Base-by-base conservation (phyloP, 2,329 filamentous ascomycete genomes). In the Didymella segeticola region DNA sequence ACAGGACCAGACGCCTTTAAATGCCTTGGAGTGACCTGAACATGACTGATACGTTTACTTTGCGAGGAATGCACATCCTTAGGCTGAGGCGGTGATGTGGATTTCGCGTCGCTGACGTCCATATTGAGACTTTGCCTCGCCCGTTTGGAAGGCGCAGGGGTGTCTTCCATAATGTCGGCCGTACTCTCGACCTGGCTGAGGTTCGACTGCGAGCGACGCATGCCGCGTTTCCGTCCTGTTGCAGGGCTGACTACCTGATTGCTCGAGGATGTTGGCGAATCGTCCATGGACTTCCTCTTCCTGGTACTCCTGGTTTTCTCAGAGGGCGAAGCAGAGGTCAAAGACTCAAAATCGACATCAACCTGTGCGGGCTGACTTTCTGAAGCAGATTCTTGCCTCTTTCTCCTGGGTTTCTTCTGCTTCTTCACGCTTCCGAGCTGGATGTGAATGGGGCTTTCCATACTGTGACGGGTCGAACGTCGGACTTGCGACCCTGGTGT, bases 41-140 rank as follows among this genome's bases (percentile, higher is more conserved):
- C 54, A 41, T 73, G 63, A 36, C 66, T 70, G 17, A 70, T 34
- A 23, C 63, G 62, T 39, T 64, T 69, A 6, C 49, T 51, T 23
- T 66, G 53, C 26, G 58, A 56, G 14, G 42, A 48, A n/a, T 53
- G 48, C 7, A 15, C 12, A 30, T 52, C 38, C n/a, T 51, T 29
- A 26, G 52, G 37, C 22, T 20, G 26, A 34, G 34, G 45, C 15
- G 49, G 58, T 34, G 56, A 56, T 38, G 53, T 48, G 4, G 50
- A 52, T 31, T 63, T 67, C 1, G 67, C 67, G 29, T 66, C 64
- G 47, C 72, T 73, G 19, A 69, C 69, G 33, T 73, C 72, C 30
- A 68, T 66, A 43, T 53, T 61, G 9, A 53, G 34, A 22, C 25
- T 58, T 23, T 58, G 58, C 19, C 64, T 63, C 17, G 61, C 56